Percentiles rank a stretch among this genome's conserved stretches.
Conservation (phyloP, 805 yeast species). For the Metschnikowia proteae region DNA sequence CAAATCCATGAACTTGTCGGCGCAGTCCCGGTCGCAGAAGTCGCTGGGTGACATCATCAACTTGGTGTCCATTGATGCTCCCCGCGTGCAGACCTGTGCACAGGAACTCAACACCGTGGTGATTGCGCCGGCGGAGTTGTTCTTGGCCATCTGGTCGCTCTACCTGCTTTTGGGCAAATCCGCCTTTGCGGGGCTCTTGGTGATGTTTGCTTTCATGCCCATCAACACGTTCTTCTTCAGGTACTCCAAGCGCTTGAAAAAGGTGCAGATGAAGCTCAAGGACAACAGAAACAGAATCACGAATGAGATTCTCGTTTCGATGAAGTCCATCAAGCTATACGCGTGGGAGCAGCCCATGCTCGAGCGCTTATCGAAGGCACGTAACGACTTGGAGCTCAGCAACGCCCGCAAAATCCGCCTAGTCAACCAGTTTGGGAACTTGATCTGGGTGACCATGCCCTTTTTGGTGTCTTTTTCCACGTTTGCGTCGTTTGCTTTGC, state of each 20-base stretch:
- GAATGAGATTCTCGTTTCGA: constrained; percentile 22
- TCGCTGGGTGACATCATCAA: constrained; percentile 25
- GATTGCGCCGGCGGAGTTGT: constrained; percentile 16
- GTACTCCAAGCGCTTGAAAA: constrained; percentile 11
- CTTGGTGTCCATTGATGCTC: constrained; percentile 23
- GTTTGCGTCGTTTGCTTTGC: constrained; percentile 49
- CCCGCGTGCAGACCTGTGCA: constrained; percentile 20
- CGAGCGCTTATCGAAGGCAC: constrained; percentile 16
- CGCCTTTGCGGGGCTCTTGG: constrained; percentile 20
- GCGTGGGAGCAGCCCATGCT: constrained; percentile 28
- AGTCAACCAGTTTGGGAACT: constrained; percentile 40
- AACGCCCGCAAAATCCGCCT: constrained; percentile 22
- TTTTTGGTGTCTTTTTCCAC: constrained; percentile 60
- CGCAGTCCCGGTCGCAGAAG: constrained; percentile 15
- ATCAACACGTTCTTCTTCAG: constrained; percentile 19
- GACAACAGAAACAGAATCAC: constrained; percentile 22
- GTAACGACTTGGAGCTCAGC: constrained; percentile 21
- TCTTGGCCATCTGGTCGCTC: constrained; percentile 20
- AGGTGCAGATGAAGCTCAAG: constrained; percentile 17
- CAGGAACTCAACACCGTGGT: constrained; percentile 18
- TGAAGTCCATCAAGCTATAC: constrained; percentile 26
- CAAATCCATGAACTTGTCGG: constrained; percentile 20
- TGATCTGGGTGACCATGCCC: constrained; percentile 65
- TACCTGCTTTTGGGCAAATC: constrained; percentile 23
- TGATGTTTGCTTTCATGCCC: constrained; percentile 19